These are phyloP conservation scores for Orbilia ellipsospora DNA, from an alignment of 2,329 filamentous ascomycete species.

Conservation along the genomic window DNA sequence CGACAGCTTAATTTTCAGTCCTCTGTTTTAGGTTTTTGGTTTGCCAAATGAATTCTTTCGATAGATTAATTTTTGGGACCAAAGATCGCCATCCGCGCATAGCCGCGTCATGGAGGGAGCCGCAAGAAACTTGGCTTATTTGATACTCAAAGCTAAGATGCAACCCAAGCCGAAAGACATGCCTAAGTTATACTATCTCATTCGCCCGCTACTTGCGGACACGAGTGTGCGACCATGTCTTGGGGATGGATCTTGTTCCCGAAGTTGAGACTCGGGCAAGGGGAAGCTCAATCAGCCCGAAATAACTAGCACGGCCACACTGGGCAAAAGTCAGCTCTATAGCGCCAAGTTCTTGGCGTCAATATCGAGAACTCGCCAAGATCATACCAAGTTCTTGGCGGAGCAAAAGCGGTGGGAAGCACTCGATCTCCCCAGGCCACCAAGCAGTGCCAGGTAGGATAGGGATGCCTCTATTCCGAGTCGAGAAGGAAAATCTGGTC, in stretches of 20 bases:
- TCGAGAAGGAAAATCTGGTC: slow-evolving; percentile 15
- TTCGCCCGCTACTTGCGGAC: slow-evolving; percentile 1
- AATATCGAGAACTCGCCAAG: not conserved
- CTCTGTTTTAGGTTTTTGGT: too few relatives aligned
- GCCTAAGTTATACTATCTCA: too few relatives aligned
- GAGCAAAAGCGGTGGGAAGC: not conserved
- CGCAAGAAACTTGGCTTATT: too few relatives aligned
- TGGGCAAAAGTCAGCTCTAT: slow-evolving; percentile 3
- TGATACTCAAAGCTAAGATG: too few relatives aligned
- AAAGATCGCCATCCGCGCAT: too few relatives aligned
- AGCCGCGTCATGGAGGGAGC: too few relatives aligned
- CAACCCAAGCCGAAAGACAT: too few relatives aligned
- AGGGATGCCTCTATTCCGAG: slow-evolving; percentile 10
- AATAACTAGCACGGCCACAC: slow-evolving; percentile 18
- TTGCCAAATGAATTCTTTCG: too few relatives aligned
- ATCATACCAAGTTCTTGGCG: not conserved
- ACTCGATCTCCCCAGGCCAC: not conserved
- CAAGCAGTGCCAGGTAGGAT: not conserved
- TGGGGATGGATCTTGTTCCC: not conserved
- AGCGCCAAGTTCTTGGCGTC: slow-evolving; percentile 5
- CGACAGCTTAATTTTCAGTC: too few relatives aligned
- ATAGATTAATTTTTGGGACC: too few relatives aligned
- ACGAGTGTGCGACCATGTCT: slow-evolving; percentile 12
- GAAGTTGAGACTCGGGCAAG: slow-evolving; percentile 11
- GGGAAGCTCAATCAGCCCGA: slow-evolving; percentile 14